Base-by-base conservation (phyloP, 73 alveolate genomes). In the Paramecium bursaria region DNA sequence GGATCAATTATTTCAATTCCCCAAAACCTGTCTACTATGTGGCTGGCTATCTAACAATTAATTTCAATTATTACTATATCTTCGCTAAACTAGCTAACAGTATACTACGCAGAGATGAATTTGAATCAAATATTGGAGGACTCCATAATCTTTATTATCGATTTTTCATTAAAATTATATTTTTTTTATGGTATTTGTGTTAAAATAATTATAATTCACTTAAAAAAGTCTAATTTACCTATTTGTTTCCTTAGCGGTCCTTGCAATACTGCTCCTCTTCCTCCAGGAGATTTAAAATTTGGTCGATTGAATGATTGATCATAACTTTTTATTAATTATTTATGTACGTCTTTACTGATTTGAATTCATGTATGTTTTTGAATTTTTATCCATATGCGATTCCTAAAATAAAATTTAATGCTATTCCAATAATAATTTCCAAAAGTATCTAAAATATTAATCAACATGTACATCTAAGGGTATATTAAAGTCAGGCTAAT, bases 181-280 rank as follows among this genome's bases (percentile, higher is more conserved):
- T n/a, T n/a, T n/a, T n/a, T n/a, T n/a, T n/a, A n/a, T n/a, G n/a
- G n/a, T n/a, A n/a, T n/a, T n/a, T n/a, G n/a, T n/a, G n/a, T n/a
- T n/a, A n/a, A n/a, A n/a, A n/a, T n/a, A n/a, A n/a, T n/a, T n/a
- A n/a, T n/a, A n/a, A n/a, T n/a, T 67, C 82, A 67, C 6, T 42
- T 31, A 0, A 39, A 9, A 13, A 67, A 25, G 44, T 67, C 82
- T 39, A 67, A 67, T 39, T 67, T 67, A 6, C 82, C 82, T 10
- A 67, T 42, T 42, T 67, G 33, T 15, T 67, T 35, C 50, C 13
- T 67, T 35, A 42, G 22, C 2, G 27, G 44, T n/a, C 42, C 49
- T 19, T 31, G 22, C 19, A 67, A 4, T 1, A 67, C 82, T 35
- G 60, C 82, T 35, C 82, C 82, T 67, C 82, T 17, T 14, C 82